Percentiles rank a stretch among this genome's conserved stretches.
Conservation (phyloP, 768 basidiomycete species). For the Phlebiopsis flavidoalba region DNA sequence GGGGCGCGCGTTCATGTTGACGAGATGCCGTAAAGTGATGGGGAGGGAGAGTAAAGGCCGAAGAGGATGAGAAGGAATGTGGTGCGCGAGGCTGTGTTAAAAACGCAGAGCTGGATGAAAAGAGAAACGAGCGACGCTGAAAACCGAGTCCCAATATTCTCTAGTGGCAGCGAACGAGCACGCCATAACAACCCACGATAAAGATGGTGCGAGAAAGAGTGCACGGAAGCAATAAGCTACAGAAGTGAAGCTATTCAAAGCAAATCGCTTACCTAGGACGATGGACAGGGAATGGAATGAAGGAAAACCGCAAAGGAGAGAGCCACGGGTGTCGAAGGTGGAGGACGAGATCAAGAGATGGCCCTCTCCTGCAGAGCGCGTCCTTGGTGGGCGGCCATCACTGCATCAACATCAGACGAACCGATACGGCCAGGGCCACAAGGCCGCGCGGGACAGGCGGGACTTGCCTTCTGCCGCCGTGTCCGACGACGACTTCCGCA, state of each 20-base stretch:
- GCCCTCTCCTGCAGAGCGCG: not conserved
- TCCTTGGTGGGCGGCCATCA: not conserved
- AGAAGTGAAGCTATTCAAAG: not conserved
- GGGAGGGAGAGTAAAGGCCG: not conserved
- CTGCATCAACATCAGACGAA: not conserved
- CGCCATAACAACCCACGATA: not conserved
- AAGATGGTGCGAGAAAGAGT: not conserved
- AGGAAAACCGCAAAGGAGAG: constrained; percentile 3
- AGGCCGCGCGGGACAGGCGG: no score
- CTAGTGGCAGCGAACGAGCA: not conserved
- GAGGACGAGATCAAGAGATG: not conserved
- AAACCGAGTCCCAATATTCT: not conserved
- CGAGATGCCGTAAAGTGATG: not conserved
- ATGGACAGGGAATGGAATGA: not conserved
- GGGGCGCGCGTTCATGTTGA: constrained; percentile 22
- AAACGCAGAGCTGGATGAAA: not conserved
- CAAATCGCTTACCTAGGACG: not conserved
- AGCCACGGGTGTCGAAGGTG: constrained; percentile 1
- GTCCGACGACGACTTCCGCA: not conserved
- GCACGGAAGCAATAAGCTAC: not conserved
- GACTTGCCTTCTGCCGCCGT: not conserved
- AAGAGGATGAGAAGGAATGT: not conserved
- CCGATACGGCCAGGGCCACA: not conserved
- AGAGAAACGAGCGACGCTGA: not conserved
- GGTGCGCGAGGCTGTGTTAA: not conserved